These are phyloP conservation scores for Penicillium robsamsonii DNA, from an alignment of 495 filamentous ascomycete species.

Conservation along the genomic window DNA sequence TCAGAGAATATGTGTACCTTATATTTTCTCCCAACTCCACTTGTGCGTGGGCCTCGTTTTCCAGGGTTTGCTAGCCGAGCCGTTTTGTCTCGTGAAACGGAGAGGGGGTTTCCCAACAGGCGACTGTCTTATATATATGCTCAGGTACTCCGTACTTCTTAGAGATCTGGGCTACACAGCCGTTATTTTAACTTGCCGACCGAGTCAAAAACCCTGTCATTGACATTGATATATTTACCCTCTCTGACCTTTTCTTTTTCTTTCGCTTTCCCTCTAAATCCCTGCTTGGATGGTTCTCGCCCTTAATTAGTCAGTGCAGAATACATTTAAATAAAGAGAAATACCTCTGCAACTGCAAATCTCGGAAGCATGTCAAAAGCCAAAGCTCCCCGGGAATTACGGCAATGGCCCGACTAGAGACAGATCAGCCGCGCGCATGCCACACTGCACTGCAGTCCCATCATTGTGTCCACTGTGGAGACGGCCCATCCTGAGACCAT, in stretches of 20 bases:
- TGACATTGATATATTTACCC: slow-evolving; percentile 1
- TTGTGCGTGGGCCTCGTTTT: slow-evolving; percentile 9
- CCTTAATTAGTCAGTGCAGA: neutral
- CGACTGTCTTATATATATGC: neutral
- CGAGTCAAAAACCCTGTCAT: slow-evolving; percentile 1
- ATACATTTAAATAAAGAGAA: neutral
- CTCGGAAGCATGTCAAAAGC: slow-evolving; percentile 10
- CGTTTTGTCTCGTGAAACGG: slow-evolving; percentile 23
- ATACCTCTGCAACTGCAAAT: neutral
- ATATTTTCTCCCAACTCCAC: slow-evolving; percentile 3
- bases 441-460: slow-evolving; percentile 2
- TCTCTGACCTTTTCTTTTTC: slow-evolving; percentile 4
- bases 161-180: slow-evolving; percentile 16
- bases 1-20: neutral
- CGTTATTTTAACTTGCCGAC: slow-evolving; percentile 14
- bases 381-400: slow-evolving; percentile 8
- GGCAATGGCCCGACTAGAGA: slow-evolving; percentile 12
- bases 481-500: slow-evolving; percentile 3
- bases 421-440: slow-evolving; percentile 32
- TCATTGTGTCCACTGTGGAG: slow-evolving; percentile 21
- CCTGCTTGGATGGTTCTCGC: neutral
- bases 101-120: slow-evolving; percentile 2
- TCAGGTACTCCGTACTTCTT: neutral
- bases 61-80: slow-evolving; percentile 30
- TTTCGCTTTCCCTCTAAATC: neutral